Conservation (phyloP, 805 yeast genomes). For the Sungouiella blattae region DNA sequence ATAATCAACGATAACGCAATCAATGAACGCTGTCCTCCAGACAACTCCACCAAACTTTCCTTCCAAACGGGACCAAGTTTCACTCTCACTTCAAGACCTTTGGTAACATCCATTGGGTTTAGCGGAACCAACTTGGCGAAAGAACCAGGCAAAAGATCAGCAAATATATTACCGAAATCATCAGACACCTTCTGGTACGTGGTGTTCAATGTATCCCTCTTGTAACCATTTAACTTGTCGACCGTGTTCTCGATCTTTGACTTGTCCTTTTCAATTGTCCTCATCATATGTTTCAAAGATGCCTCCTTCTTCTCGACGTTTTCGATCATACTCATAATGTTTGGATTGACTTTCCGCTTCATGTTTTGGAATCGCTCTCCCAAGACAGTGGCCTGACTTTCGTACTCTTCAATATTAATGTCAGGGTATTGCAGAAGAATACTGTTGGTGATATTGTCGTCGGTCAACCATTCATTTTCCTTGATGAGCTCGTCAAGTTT, state of each 20-base stretch:
- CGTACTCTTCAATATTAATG: conserved; percentile 60
- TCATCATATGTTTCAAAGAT: conserved; percentile 73
- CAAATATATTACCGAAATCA: conserved; percentile 88
- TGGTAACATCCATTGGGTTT: conserved; percentile 76
- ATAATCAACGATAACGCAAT: conserved; percentile 88
- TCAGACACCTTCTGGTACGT: conserved; percentile 84
- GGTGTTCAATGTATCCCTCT: conserved; percentile 72
- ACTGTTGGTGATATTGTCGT: conserved; percentile 52
- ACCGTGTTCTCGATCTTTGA: conserved; percentile 86
- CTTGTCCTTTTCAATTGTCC: conserved; percentile 85
- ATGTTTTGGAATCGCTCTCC: conserved; percentile 60
- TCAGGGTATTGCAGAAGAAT: conserved; percentile 61
- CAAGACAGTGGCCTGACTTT: conserved; percentile 53
- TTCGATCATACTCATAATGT: conserved; percentile 88
- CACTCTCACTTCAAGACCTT: conserved; percentile 88
- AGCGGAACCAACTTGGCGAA: conserved; percentile 84
- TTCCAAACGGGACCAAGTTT: conserved; percentile 93
- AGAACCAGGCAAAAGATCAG: conserved; percentile 83
- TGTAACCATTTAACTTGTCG: conserved; percentile 76
- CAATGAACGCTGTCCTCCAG: conserved; percentile 96
- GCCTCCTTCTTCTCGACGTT: conserved; percentile 85
- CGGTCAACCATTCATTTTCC: conserved; percentile 72
- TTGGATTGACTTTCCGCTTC: conserved; percentile 78
- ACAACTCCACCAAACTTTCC: conserved; percentile 87
- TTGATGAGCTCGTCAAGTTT: conserved; percentile 45